Percentiles rank a stretch among this genome's conserved stretches.
Conservation (phyloP, 305 asterid species). For the Galium porrigens region DNA sequence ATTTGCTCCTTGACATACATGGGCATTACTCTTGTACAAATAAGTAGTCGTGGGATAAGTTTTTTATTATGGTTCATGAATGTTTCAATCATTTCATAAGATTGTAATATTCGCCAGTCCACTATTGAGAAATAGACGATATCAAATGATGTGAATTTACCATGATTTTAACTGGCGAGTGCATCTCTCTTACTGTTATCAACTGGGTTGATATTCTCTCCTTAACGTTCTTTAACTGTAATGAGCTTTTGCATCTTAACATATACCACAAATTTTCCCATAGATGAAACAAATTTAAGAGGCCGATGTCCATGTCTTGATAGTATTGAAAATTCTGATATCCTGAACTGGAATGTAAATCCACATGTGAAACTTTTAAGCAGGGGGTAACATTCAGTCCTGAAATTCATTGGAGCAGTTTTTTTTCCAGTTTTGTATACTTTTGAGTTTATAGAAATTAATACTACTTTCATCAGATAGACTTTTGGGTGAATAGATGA, state of each 20-base stretch:
- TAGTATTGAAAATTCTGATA: background rate
- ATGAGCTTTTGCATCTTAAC: background rate
- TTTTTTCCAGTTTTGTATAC: background rate
- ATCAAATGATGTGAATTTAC: background rate
- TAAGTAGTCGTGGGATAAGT: background rate
- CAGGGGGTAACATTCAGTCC: background rate
- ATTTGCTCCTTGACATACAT: background rate
- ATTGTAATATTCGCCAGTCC: background rate
- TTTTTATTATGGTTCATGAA: background rate
- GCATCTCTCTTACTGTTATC: background rate
- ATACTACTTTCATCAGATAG: background rate
- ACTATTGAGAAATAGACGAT: slow-evolving; percentile 1
- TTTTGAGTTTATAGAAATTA: background rate
- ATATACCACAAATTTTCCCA: background rate
- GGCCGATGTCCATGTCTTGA: background rate
- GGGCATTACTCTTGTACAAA: background rate
- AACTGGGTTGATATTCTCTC: background rate
- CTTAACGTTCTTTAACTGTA: background rate
- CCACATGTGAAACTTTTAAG: background rate
- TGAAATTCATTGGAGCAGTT: background rate
- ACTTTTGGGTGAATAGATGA: background rate
- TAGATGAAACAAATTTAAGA: background rate
- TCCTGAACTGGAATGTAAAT: background rate
- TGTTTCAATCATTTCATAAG: background rate
- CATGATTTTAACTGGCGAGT: background rate